Evolutionary conservation across 108 stramenopile species (phyloP).

Genomic region (Nitzschia sp.): DNA sequence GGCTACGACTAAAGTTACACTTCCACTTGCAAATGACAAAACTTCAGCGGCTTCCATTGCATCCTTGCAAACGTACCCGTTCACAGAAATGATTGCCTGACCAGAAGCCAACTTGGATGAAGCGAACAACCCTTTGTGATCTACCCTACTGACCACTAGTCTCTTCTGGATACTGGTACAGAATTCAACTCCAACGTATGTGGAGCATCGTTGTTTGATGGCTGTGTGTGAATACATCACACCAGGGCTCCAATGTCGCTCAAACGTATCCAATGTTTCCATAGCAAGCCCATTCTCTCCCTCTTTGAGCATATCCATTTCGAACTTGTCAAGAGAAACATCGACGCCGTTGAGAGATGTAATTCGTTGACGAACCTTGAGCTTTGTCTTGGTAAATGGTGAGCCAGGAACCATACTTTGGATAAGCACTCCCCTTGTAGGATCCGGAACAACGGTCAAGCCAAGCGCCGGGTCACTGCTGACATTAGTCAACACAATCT

Average conservation of each 20-base stretch:
- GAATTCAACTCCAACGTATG: constrained; percentile 2
- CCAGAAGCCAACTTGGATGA: background rate
- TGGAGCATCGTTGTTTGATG: background rate
- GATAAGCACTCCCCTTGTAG: background rate
- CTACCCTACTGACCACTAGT: background rate
- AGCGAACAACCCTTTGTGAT: constrained; percentile 15
- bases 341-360: constrained; percentile 2
- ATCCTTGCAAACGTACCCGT: background rate
- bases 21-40: background rate
- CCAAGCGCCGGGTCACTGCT: too few relatives aligned
- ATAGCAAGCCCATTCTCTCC: background rate
- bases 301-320: too few relatives aligned
- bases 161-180: background rate
- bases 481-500: too few relatives aligned
- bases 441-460: background rate
- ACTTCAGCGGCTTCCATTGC: background rate
- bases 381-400: background rate
- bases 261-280: background rate
- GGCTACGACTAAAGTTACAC: background rate
- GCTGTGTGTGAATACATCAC: background rate
- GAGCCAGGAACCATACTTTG: background rate
- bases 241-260: background rate
- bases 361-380: constrained; percentile 9
- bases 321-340: background rate
- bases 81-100: constrained; percentile 2